Evolutionary conservation across 2,329 filamentous ascomycete genomes (phyloP).

Genomic region (Colletotrichum endophyticum): DNA sequence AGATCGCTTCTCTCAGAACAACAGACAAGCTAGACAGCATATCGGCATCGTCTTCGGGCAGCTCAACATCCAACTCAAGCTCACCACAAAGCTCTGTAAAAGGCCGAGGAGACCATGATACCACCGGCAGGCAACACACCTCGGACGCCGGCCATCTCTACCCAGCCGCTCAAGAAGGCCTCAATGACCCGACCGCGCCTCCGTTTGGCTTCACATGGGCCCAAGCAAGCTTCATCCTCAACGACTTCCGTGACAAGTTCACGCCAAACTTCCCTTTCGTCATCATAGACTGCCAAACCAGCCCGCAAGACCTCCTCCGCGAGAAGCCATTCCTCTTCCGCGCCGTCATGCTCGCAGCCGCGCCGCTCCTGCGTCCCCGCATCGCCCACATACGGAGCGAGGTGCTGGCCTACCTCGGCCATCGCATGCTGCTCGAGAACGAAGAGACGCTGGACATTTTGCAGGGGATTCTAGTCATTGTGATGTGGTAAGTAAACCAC

Average conservation of each 20-base stretch:
- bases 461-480: conserved; percentile 49
- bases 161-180: not conserved
- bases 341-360: conserved; percentile 41
- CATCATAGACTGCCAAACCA: conserved; percentile 30
- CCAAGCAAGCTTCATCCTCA: conserved; percentile 38
- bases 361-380: conserved; percentile 29
- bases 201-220: conserved; percentile 44
- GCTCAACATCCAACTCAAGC: not conserved
- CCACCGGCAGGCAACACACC: not conserved
- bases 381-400: conserved; percentile 45
- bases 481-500: conserved; percentile 45
- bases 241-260: conserved; percentile 35
- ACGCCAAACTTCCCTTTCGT: conserved; percentile 44
- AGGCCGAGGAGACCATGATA: not conserved
- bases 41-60: not conserved
- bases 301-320: conserved; percentile 32
- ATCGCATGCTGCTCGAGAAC: conserved; percentile 45
- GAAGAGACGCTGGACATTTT: conserved; percentile 47
- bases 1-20: conserved; percentile 20
- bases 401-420: conserved; percentile 44
- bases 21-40: not conserved
- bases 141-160: not conserved
- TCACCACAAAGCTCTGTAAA: not conserved
- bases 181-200: not conserved
- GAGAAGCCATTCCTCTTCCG: conserved; percentile 44